These are phyloP conservation scores for Phialophora macrospora DNA, from an alignment of 2,329 filamentous ascomycete species.

Conservation along the genomic window DNA sequence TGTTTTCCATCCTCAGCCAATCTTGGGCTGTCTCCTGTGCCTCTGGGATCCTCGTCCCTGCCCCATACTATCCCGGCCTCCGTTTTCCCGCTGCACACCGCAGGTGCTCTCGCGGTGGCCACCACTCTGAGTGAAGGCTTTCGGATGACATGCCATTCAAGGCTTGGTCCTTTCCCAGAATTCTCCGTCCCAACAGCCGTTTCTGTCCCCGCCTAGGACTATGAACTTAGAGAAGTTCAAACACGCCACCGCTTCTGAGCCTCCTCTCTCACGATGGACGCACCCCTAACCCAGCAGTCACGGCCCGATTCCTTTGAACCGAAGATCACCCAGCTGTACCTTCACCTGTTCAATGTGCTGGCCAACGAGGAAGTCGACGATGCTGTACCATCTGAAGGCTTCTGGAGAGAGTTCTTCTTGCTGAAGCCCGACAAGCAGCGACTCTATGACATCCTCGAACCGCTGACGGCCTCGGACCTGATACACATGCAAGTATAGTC, in stretches of 20 bases:
- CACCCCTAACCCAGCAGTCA: slow-evolving; percentile 89
- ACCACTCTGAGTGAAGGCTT: not conserved
- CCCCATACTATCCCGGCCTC: not conserved
- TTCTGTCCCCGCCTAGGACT: slow-evolving; percentile 4
- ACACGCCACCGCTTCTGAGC: slow-evolving; percentile 2
- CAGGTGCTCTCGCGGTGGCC: not conserved
- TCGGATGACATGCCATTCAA: not conserved
- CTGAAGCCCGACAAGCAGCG: slow-evolving; percentile 75
- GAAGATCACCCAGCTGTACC: slow-evolving; percentile 90
- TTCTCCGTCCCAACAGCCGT: not conserved
- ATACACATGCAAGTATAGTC: slow-evolving; percentile 69
- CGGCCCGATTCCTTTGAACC: slow-evolving; percentile 89
- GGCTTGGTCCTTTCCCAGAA: not conserved
- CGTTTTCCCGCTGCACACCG: too few relatives aligned
- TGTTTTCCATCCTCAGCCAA: not conserved
- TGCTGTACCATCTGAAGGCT: slow-evolving; percentile 77
- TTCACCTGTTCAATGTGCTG: slow-evolving; percentile 71
- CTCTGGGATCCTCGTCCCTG: not conserved
- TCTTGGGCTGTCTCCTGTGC: not conserved
- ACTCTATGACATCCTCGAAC: slow-evolving; percentile 70
- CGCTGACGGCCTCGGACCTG: slow-evolving; percentile 74
- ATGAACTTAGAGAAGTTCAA: not conserved
- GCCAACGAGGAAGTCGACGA: slow-evolving; percentile 61
- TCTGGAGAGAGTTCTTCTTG: slow-evolving; percentile 96
- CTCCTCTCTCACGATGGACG: slow-evolving; percentile 47